Conservation (phyloP, 352 stramenopile genomes). For the Thalassiosira mediterranea region DNA sequence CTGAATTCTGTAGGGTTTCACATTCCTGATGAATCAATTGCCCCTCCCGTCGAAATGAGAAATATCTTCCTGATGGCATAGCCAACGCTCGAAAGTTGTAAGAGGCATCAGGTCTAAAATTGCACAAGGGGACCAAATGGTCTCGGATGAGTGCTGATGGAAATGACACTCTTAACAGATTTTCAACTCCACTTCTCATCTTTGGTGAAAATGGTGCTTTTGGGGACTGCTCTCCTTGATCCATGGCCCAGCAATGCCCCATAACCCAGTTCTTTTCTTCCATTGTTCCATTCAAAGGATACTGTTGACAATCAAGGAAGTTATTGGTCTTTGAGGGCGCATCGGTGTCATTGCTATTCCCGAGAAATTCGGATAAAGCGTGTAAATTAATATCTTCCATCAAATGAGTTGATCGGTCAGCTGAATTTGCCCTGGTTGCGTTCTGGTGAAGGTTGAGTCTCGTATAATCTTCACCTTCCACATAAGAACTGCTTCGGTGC, state of each 20-base stretch:
- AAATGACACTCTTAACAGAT: slow-evolving; percentile 63
- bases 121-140: slow-evolving; percentile 51
- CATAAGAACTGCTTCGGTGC: slow-evolving; percentile 17
- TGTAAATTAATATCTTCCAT: slow-evolving; percentile 17
- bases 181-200: slow-evolving; percentile 37
- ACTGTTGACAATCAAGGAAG: slow-evolving; percentile 54
- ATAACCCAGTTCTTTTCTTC: slow-evolving; percentile 67
- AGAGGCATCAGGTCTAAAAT: slow-evolving; percentile 46
- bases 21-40: slow-evolving; percentile 65
- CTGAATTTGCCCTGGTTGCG: slow-evolving; percentile 9
- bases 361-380: slow-evolving; percentile 11
- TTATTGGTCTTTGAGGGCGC: not conserved
- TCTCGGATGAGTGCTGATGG: slow-evolving; percentile 63
- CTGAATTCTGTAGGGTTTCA: slow-evolving; percentile 31
- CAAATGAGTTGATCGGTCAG: slow-evolving; percentile 1
- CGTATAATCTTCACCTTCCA: slow-evolving; percentile 8
- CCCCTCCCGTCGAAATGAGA: slow-evolving; percentile 71
- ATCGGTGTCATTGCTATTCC: not conserved
- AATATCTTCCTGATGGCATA: slow-evolving; percentile 74
- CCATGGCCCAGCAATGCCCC: slow-evolving; percentile 27
- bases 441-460: slow-evolving; percentile 3
- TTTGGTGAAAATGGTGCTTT: slow-evolving; percentile 3
- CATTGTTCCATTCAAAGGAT: slow-evolving; percentile 47
- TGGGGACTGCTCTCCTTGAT: not conserved
- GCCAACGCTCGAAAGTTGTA: slow-evolving; percentile 73